Evolutionary conservation across 805 yeast species (phyloP).

Genomic region (Blastobotrys terrestris): DNA sequence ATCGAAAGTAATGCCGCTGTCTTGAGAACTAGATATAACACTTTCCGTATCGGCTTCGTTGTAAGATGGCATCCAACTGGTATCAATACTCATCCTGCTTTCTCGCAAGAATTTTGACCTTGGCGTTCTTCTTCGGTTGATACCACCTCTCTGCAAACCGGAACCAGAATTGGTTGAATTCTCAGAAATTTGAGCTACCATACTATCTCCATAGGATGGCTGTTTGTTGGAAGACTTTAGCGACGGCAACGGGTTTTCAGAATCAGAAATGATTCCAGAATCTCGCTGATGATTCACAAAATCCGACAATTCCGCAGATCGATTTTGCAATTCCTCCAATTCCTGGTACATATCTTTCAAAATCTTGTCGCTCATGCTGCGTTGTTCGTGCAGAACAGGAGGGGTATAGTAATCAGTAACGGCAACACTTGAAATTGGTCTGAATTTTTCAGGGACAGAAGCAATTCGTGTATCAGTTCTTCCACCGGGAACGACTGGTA

Average conservation of each 20-base stretch:
- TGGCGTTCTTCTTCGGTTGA: slow-evolving; percentile 12
- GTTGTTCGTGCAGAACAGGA: neutral
- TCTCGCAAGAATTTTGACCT: slow-evolving; percentile 5
- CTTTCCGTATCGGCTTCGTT: neutral
- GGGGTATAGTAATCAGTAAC: neutral
- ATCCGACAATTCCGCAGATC: slow-evolving; percentile 17
- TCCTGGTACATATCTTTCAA: slow-evolving; percentile 22
- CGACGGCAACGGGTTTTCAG: neutral
- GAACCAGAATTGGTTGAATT: neutral
- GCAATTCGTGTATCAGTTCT: neutral
- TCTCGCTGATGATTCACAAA: slow-evolving; percentile 7
- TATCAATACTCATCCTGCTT: neutral
- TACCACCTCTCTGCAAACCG: slow-evolving; percentile 9
- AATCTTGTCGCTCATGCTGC: slow-evolving; percentile 14
- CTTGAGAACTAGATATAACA: neutral
- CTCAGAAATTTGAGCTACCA: neutral
- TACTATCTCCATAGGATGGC: neutral
- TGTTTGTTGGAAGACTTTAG: neutral
- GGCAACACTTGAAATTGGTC: neutral
- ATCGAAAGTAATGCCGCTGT: neutral
- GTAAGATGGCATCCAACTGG: neutral
- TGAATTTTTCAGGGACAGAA: neutral
- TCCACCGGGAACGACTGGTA: neutral
- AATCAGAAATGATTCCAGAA: neutral
- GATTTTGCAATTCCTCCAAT: slow-evolving; percentile 18